Conservation (phyloP, 108 stramenopile genomes). For the Skeletonema grethae region DNA sequence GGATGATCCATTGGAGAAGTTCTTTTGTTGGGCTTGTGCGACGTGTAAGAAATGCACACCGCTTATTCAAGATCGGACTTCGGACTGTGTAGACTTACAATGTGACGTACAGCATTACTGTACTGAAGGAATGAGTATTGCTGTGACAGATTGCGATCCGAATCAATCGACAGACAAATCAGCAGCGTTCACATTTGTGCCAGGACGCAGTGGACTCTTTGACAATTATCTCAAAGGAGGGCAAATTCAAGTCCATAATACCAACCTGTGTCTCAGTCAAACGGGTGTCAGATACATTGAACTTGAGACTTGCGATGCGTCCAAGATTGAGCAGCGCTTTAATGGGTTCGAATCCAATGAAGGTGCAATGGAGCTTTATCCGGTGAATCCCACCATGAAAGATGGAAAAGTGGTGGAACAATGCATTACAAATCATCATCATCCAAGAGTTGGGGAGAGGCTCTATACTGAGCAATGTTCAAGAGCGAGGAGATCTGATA, state of each 20-base stretch:
- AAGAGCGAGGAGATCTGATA: constrained; percentile 15
- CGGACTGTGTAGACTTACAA: constrained; percentile 13
- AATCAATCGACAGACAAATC: not conserved
- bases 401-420: not conserved
- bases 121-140: constrained; percentile 6
- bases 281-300: constrained; percentile 15
- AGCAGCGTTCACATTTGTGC: not conserved
- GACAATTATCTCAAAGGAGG: not conserved
- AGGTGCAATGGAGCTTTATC: constrained; percentile 28
- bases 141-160: not conserved
- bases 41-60: not conserved
- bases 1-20: constrained; percentile 56
- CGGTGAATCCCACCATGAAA: not conserved
- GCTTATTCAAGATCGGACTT: not conserved
- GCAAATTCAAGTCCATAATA: not conserved
- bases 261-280: constrained; percentile 6
- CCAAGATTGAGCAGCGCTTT: not conserved
- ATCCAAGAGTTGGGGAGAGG: constrained; percentile 30
- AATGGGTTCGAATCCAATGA: constrained; percentile 7
- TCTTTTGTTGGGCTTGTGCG: constrained; percentile 56
- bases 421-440: constrained; percentile 45
- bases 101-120: constrained; percentile 20
- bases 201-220: not conserved
- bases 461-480: constrained; percentile 29
- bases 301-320: constrained; percentile 15